Conservation (phyloP, 257 asterid genomes). For the Capsicum chinense region DNA sequence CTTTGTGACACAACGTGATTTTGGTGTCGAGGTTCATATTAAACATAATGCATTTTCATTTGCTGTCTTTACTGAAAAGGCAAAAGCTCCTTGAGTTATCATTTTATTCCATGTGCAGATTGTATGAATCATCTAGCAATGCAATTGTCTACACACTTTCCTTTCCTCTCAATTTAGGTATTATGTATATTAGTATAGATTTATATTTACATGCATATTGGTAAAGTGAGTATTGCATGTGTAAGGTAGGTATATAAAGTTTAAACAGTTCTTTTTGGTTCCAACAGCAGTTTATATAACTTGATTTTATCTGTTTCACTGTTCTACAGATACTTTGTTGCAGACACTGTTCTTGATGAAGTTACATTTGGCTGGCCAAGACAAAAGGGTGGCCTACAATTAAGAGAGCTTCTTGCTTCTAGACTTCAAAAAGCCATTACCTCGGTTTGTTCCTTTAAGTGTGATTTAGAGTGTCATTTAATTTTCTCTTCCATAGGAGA, state of each 20-base stretch:
- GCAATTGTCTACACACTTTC: not conserved
- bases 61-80: not conserved
- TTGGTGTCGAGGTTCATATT: not conserved
- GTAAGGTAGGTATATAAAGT: not conserved
- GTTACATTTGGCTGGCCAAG: constrained; percentile 96
- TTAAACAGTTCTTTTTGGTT: constrained; percentile 1
- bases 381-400: constrained; percentile 71
- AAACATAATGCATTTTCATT: not conserved
- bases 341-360: constrained; percentile 90
- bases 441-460: constrained; percentile 53
- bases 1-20: not conserved
- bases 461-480: not conserved
- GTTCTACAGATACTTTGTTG: constrained; percentile 73
- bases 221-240: constrained; percentile 10
- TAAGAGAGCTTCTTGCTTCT: constrained; percentile 82
- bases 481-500: not conserved
- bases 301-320: constrained; percentile 28
- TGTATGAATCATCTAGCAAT: constrained; percentile 1
- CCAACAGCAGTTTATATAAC: constrained; percentile 31
- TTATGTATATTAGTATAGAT: not conserved
- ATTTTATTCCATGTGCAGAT: constrained; percentile 1
- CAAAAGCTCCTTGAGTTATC: not conserved
- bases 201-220: not conserved
- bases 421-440: constrained; percentile 84
- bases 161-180: not conserved